phyloP scores from a whole-genome alignment of 306 rosid species.

The Cercis canadensis region DNA sequence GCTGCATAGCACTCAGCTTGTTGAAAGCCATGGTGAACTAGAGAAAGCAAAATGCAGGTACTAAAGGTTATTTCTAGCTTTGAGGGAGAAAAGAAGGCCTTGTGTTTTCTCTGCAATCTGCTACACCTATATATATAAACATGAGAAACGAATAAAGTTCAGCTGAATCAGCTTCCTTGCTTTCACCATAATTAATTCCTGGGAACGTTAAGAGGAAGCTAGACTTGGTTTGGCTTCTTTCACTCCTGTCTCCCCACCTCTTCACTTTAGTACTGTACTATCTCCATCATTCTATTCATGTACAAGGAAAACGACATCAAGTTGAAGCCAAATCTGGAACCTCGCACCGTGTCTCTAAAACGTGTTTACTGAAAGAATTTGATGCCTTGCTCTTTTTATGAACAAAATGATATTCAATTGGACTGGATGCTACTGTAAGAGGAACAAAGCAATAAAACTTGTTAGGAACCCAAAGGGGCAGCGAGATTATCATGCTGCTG shows the following conservation, averaged over 20 bases:
- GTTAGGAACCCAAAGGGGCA: too few species aligned
- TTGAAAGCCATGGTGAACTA: conserved; percentile 39
- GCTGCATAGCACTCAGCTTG: conserved; percentile 49
- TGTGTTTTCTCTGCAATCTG: conserved; percentile 28
- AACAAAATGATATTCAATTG: too few species aligned
- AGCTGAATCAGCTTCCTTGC: too few species aligned
- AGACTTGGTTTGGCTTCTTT: conserved; percentile 30
- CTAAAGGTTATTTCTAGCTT: neutral
- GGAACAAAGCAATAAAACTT: too few species aligned
- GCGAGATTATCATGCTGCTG: too few species aligned
- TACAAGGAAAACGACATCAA: too few species aligned
- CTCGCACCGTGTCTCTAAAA: neutral
- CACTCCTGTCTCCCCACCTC: conserved; percentile 29
- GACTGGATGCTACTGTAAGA: too few species aligned
- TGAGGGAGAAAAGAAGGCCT: conserved; percentile 23
- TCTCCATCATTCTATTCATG: too few species aligned
- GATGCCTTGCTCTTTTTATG: too few species aligned
- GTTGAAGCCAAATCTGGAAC: neutral
- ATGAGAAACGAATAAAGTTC: too few species aligned
- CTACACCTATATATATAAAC: conserved; percentile 34
- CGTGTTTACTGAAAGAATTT: neutral
- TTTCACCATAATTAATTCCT: neutral
- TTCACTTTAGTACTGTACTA: conserved; percentile 31
- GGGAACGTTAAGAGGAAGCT: conserved; percentile 34
- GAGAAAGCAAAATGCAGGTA: conserved; percentile 14